Evolutionary conservation across 2,329 filamentous ascomycete genomes (phyloP).

Genomic region (Aureobasidium sp.): DNA sequence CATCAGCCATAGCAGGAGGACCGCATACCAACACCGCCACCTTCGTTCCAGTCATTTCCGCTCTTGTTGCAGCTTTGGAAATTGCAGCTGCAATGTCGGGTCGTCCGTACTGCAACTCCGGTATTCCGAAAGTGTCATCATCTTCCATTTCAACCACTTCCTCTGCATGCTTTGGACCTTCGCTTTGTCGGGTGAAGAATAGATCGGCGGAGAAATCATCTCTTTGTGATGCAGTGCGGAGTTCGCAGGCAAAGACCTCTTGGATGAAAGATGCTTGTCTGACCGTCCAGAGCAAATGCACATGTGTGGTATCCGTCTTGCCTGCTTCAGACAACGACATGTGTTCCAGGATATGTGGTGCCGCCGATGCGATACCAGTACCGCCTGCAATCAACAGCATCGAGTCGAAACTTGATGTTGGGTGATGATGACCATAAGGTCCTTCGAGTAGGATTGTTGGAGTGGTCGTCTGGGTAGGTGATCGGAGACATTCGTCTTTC

Average conservation of each 20-base stretch:
- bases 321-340: not conserved
- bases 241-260: slow-evolving; percentile 7
- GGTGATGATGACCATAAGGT: slow-evolving; percentile 51
- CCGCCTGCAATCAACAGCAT: slow-evolving; percentile 53
- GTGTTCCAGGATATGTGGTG: slow-evolving; percentile 28
- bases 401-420: slow-evolving; percentile 45
- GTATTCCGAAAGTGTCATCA: not conserved
- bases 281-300: slow-evolving; percentile 11
- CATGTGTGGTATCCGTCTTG: not conserved
- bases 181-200: slow-evolving; percentile 24
- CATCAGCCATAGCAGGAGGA: slow-evolving; percentile 19
- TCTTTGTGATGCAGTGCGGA: not conserved
- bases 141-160: not conserved
- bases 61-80: slow-evolving; percentile 15
- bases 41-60: not conserved
- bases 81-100: slow-evolving; percentile 27
- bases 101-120: slow-evolving; percentile 24
- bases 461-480: slow-evolving; percentile 29
- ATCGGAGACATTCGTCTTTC: slow-evolving; percentile 37
- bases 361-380: slow-evolving; percentile 53
- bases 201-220: slow-evolving; percentile 26
- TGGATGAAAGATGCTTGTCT: slow-evolving; percentile 8
- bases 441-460: slow-evolving; percentile 54
- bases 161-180: not conserved
- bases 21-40: slow-evolving; percentile 17